Evolutionary conservation across 2,329 filamentous ascomycete genomes (phyloP), one percentile per base, ranked within the genome.

Genomic region (Emericellopsis cladophorae): DNA sequence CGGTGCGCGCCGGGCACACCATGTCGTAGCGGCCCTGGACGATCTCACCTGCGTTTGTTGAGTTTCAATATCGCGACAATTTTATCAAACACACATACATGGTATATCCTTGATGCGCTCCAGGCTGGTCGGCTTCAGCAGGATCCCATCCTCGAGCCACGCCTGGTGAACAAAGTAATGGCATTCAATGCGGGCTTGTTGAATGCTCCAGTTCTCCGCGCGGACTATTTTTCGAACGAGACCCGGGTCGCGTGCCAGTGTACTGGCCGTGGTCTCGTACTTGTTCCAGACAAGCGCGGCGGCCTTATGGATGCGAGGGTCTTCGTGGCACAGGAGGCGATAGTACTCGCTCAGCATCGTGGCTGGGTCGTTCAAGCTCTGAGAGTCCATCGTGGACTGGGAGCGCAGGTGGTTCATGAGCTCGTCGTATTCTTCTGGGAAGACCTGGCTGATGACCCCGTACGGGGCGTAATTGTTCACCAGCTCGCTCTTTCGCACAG

Each of bases 21-120:
- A 40, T 22, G 31, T 40, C 38, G 12, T 40, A 40, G n/a, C 38
- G 24, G 10, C 38, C 38, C 16, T 40, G 38, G 6, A 40, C 38
- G 7, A 40, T 40, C 10, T 38, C 22, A 15, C 24, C 23, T 40
- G 31, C 3, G 16, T 11, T 18, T 11, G 8, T 31, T 18, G 15
- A 16, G n/a, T n/a, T n/a, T 29, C 15, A 21, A 14, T 21, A 12
- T 18, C 14, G 9, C 6, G 11, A 21, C 7, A n/a, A 16, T 18
- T 10, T 10, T n/a, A n/a, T n/a, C n/a, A n/a, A n/a, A 24, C 4
- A 5, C 24, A 18, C 37, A 16, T 32, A 40, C 38, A 33, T 10
- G 38, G 38, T 12, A 40, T 40, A 18, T 40, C 12, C 11, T 33
- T 21, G 29, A 40, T 40, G 24, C 24, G 38, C 38, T 29, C 36